Conservation (phyloP, 352 stramenopile species). For the Peronospora belbahrii region DNA sequence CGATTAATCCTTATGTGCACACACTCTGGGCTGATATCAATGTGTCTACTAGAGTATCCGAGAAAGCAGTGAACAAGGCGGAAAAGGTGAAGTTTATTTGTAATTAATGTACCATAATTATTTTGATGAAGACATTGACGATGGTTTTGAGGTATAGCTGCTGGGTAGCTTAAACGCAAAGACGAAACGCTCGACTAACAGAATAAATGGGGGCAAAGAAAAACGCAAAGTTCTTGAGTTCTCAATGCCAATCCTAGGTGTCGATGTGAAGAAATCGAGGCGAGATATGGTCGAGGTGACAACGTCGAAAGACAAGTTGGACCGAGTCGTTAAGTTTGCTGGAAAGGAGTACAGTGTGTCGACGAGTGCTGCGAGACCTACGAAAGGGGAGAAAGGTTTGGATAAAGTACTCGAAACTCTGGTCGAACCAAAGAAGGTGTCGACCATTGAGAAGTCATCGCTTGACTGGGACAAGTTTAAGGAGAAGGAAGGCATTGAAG, state of each 20-base stretch:
- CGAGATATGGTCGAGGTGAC: constrained; percentile 29
- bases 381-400: constrained; percentile 31
- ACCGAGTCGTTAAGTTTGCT: constrained; percentile 78
- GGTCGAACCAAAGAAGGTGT: constrained; percentile 87
- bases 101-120: not conserved
- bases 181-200: constrained; percentile 21
- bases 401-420: constrained; percentile 85
- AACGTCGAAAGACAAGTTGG: constrained; percentile 27
- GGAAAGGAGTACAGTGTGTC: constrained; percentile 65
- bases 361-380: constrained; percentile 1
- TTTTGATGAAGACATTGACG: not conserved
- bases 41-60: constrained; percentile 45
- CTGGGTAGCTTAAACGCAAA: constrained; percentile 42
- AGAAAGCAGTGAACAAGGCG: constrained; percentile 32
- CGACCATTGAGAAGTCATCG: constrained; percentile 92
- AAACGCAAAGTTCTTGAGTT: constrained; percentile 73
- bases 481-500: constrained; percentile 84
- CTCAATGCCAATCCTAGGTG: constrained; percentile 54
- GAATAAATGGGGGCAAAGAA: constrained; percentile 30
- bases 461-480: constrained; percentile 96
- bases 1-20: constrained; percentile 28
- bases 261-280: constrained; percentile 50
- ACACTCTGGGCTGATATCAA: constrained; percentile 67
- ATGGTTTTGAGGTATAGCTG: constrained; percentile 24
- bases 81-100: constrained; percentile 30